Evolutionary conservation across 129 eudicot species (phyloP).

Genomic region (Artemisia argyi): DNA sequence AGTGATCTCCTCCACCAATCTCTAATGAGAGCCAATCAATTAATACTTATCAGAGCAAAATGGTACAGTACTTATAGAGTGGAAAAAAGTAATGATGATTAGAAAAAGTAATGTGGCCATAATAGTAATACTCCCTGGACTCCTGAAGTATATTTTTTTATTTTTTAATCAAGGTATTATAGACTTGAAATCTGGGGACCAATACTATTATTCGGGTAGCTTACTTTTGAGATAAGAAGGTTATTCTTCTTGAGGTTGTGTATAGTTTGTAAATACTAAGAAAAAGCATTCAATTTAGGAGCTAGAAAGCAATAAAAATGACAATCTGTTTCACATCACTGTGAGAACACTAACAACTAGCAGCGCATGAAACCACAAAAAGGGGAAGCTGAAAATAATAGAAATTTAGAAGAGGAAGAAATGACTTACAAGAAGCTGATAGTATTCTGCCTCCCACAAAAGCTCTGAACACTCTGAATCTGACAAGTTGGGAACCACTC

Average conservation of each 20-base stretch:
- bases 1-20: conserved; percentile 66
- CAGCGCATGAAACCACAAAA: neutral
- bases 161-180: neutral
- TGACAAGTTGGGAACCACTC: conserved; percentile 57
- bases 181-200: no score
- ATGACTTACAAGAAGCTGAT: conserved; percentile 76
- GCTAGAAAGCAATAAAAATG: no score
- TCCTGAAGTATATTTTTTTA: conserved; percentile 1
- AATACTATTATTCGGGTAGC: no score
- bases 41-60: neutral
- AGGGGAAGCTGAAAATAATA: neutral
- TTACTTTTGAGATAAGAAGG: no score
- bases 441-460: conserved; percentile 86
- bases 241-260: no score
- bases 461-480: conserved; percentile 77
- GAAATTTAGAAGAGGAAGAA: conserved; percentile 3
- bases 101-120: conserved; percentile 3
- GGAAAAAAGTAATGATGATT: neutral
- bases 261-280: no score
- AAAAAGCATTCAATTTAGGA: no score
- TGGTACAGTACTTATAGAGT: neutral
- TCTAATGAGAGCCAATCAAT: conserved; percentile 39
- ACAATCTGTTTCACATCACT: no score
- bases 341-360: no score
- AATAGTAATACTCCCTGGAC: neutral